phyloP scores from a whole-genome alignment of 2,329 filamentous ascomycete species.

The Alternaria brassicicola region DNA sequence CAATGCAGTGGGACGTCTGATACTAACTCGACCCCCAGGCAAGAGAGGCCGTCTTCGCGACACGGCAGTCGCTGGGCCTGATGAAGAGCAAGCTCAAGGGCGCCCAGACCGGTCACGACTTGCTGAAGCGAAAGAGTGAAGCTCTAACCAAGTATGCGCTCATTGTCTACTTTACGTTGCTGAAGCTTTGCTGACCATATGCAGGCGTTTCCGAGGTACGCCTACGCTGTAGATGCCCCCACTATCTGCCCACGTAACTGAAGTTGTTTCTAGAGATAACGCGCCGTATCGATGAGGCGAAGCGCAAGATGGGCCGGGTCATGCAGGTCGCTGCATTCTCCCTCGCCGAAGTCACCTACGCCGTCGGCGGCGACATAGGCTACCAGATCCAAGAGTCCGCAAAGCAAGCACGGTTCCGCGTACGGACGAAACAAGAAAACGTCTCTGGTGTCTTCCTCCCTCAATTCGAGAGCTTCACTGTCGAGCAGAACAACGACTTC shows the following conservation, averaged over 20 bases:
- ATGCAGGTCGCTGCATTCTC: slow-evolving; percentile 99
- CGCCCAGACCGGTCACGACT: slow-evolving; percentile 77
- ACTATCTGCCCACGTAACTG: slow-evolving; percentile 24
- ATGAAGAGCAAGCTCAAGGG: slow-evolving; percentile 99
- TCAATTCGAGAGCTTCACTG: slow-evolving; percentile 87
- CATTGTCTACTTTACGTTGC: slow-evolving; percentile 1
- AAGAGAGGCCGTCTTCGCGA: slow-evolving; percentile 95
- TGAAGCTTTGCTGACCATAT: slow-evolving; percentile 22
- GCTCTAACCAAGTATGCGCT: slow-evolving; percentile 85
- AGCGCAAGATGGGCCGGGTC: slow-evolving; percentile 98
- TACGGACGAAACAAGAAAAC: slow-evolving; percentile 97
- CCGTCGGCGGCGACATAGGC: slow-evolving; percentile 88
- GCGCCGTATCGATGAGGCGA: slow-evolving; percentile 95
- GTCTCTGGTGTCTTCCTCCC: slow-evolving; percentile 95
- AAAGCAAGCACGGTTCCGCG: slow-evolving; percentile 87
- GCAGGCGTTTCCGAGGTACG: slow-evolving; percentile 85
- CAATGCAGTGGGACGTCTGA: slow-evolving; percentile 24
- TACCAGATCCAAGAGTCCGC: slow-evolving; percentile 98
- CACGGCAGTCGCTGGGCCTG: slow-evolving; percentile 90
- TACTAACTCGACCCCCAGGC: slow-evolving; percentile 63
- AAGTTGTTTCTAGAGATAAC: slow-evolving; percentile 73
- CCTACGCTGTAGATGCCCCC: slow-evolving; percentile 16
- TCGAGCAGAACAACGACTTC: slow-evolving; percentile 93
- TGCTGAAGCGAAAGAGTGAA: slow-evolving; percentile 97
- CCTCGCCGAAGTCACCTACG: slow-evolving; percentile 95